phyloP scores from a whole-genome alignment of 305 asterid species.

The Striga hermonthica region DNA sequence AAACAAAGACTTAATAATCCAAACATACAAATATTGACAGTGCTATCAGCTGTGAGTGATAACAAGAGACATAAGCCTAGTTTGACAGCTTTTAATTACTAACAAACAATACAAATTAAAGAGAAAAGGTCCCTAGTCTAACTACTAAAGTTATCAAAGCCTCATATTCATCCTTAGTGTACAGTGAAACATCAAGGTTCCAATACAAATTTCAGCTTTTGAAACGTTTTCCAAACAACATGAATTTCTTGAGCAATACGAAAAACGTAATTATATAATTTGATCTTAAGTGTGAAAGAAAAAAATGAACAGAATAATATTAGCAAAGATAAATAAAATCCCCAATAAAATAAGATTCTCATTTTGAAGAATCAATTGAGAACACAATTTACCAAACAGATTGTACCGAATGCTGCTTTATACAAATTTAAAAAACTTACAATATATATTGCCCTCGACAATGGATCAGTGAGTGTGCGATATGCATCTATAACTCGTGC shows the following conservation, averaged over 20 bases:
- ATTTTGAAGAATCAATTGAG: neutral
- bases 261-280: constrained; percentile 15
- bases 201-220: too few relatives aligned
- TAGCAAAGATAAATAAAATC: constrained; percentile 6
- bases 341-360: constrained; percentile 18
- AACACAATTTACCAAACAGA: constrained; percentile 12
- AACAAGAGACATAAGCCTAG: neutral
- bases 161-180: neutral
- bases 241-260: constrained; percentile 19
- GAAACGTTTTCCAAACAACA: neutral
- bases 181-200: neutral
- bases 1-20: constrained; percentile 2
- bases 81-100: neutral
- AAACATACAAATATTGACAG: constrained; percentile 3
- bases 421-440: constrained; percentile 42
- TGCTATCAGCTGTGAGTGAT: neutral
- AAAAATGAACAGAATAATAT: too few relatives aligned
- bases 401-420: constrained; percentile 4
- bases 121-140: too few relatives aligned
- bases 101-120: neutral
- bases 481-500: constrained; percentile 86
- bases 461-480: constrained; percentile 72
- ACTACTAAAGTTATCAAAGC: neutral
- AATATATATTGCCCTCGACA: constrained; percentile 74
- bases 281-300: neutral